Evolutionary conservation across 2,329 filamentous ascomycete genomes (phyloP).

Genomic region (Chaetomium globosum): DNA sequence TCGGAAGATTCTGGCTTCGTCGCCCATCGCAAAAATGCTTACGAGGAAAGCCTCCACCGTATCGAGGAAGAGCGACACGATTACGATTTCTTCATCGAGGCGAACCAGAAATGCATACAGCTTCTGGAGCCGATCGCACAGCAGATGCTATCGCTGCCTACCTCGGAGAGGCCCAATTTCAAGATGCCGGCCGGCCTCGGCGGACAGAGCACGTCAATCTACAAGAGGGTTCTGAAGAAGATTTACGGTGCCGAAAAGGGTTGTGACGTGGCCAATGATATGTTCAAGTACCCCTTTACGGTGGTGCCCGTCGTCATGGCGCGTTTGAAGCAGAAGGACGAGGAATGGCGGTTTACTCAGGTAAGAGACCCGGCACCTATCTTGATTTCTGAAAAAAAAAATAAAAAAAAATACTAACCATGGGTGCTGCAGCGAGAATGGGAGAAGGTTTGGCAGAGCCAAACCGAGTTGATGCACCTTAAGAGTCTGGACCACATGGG

Average conservation of each 20-base stretch:
- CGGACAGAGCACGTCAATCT: constrained; percentile 93
- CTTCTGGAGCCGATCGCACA: constrained; percentile 92
- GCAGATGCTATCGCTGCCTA: constrained; percentile 78
- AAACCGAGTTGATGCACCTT: constrained; percentile 92
- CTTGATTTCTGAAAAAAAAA: neutral
- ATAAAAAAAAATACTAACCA: constrained; percentile 15
- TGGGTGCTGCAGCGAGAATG: constrained; percentile 70
- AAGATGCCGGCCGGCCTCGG: constrained; percentile 80
- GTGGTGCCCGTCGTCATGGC: constrained; percentile 88
- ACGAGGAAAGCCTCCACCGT: constrained; percentile 89
- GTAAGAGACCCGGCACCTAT: neutral
- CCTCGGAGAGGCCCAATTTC: constrained; percentile 72
- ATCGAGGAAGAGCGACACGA: constrained; percentile 98
- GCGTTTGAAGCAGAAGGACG: constrained; percentile 90
- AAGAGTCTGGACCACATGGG: constrained; percentile 97
- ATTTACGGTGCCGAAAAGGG: constrained; percentile 87
- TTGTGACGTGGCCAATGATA: constrained; percentile 79
- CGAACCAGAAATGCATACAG: constrained; percentile 91
- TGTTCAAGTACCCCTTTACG: constrained; percentile 80
- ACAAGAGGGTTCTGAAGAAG: constrained; percentile 96
- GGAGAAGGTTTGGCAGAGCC: constrained; percentile 98
- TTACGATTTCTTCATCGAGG: constrained; percentile 98
- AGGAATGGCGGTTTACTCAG: constrained; percentile 93
- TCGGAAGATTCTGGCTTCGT: constrained; percentile 98
- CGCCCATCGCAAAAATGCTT: constrained; percentile 93